A percentile compares a stretch with the other conserved stretches of the same genome.
phyloP scores from a whole-genome alignment of 2,329 filamentous ascomycete genomes.

The Arthroderma sp. region DNA sequence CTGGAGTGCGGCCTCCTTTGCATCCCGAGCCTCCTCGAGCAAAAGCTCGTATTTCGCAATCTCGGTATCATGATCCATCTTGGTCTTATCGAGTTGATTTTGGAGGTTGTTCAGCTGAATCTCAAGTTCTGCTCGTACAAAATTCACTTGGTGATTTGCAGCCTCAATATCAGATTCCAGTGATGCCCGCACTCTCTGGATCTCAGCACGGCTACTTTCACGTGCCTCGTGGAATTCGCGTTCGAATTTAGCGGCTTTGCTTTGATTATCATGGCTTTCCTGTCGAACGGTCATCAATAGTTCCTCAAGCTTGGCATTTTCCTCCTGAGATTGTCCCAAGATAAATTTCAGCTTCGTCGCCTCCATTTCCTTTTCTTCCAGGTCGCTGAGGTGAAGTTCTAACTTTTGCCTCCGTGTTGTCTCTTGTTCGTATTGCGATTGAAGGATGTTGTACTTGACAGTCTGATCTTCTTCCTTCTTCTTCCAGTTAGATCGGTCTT shows the following conservation, averaged over 20 bases:
- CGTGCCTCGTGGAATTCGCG: constrained; percentile 74
- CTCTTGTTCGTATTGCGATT: constrained; percentile 52
- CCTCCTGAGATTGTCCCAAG: constrained; percentile 49
- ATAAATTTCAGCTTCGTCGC: constrained; percentile 67
- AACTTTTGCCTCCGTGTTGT: constrained; percentile 49
- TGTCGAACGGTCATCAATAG: constrained; percentile 35
- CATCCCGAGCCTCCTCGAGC: constrained; percentile 64
- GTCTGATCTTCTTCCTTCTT: constrained; percentile 50
- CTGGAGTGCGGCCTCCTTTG: constrained; percentile 47
- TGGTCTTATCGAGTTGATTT: constrained; percentile 61
- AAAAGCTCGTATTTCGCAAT: constrained; percentile 74
- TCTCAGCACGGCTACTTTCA: constrained; percentile 64
- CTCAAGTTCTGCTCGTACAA: constrained; percentile 68
- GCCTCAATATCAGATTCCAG: constrained; percentile 72
- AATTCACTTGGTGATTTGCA: constrained; percentile 62
- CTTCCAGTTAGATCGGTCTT: constrained; percentile 67
- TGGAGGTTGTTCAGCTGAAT: constrained; percentile 61
- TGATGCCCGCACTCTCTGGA: constrained; percentile 64
- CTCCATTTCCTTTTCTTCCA: constrained; percentile 60
- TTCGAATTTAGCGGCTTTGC: constrained; percentile 55
- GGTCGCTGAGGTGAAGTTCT: constrained; percentile 45
- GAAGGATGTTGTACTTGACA: constrained; percentile 41
- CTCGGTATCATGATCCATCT: constrained; percentile 65
- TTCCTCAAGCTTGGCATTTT: constrained; percentile 51
- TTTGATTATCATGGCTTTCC: constrained; percentile 57